Evolutionary conservation across 2,329 filamentous ascomycete genomes (phyloP), one percentile per base, ranked within the genome.

Genomic region (Fusarium virguliforme): DNA sequence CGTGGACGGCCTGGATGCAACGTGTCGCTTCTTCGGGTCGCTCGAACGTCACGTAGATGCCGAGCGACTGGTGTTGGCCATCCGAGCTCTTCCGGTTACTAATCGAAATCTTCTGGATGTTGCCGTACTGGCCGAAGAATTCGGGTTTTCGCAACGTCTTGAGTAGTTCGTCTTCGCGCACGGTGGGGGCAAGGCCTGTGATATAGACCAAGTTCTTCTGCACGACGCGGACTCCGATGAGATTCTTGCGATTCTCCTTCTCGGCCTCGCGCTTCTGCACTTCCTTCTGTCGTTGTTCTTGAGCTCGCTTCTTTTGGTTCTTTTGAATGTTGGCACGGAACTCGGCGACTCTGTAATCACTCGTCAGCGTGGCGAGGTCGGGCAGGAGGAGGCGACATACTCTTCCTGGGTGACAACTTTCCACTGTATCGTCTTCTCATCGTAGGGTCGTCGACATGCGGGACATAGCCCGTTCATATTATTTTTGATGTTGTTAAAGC

Each of bases 201-300:
- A 99, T 95, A 81, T 99, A 99, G 71, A 99, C 96, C 50, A 99
- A 89, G 79, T 99, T 99, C 85, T 98, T 98, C 83, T 99, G 96
- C 41, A 98, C 94, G 48, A 99, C 96, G 54, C 96, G 90, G 54
- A 99, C 93, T 63, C 96, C 96, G 60, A 97, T 94, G 30, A 99
- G 88, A 79, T 98, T 97, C 81, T 98, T 98, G 71, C 96, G 92
- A 80, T 94, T 97, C 66, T 97, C 92, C 66, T 94, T 95, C 81
- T 99, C 97, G 67, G 95, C 95, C 82, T 99, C 96, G 71, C 94
- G 94, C 79, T 97, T 98, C 80, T 98, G 95, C 2, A 91, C 93
- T 81, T 99, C 97, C 80, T 97, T 98, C 78, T 98, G 95, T 74
- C 94, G 92, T 78, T 91, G 89, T 70, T 92, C 89, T 64, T 91